phyloP scores from a whole-genome alignment of 2,329 filamentous ascomycete species.

The Hymenoscyphus occultus region DNA sequence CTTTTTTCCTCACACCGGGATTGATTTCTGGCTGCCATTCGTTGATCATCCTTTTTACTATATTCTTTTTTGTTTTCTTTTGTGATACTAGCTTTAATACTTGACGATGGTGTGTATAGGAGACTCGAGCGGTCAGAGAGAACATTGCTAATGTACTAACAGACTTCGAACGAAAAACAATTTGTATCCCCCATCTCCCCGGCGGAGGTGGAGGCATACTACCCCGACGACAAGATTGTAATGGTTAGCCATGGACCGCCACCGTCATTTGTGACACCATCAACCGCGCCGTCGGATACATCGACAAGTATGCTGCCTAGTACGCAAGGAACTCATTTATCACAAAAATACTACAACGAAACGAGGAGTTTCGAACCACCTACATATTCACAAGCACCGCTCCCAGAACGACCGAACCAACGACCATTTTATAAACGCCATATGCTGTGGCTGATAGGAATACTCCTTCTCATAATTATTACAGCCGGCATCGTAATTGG shows the following conservation, averaged over 20 bases:
- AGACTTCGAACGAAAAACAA: constrained; percentile 2
- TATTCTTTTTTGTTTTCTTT: background rate
- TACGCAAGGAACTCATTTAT: background rate
- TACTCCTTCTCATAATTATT: constrained; percentile 17
- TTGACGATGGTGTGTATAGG: background rate
- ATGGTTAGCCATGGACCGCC: constrained; percentile 12
- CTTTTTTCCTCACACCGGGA: background rate
- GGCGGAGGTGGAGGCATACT: constrained; percentile 18
- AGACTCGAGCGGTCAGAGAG: background rate
- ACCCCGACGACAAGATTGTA: constrained; percentile 23
- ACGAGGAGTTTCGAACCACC: constrained; percentile 1
- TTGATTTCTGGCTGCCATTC: constrained; percentile 4
- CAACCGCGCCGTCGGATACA: background rate
- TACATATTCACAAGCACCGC: constrained; percentile 16
- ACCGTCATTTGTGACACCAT: constrained; percentile 13
- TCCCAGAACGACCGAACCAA: constrained; percentile 14
- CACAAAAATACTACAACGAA: background rate
- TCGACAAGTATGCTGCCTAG: background rate
- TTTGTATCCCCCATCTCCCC: constrained; percentile 14
- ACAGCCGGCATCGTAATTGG: constrained; percentile 18
- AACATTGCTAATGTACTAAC: background rate
- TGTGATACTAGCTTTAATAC: constrained; percentile 4
- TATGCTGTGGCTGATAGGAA: constrained; percentile 19
- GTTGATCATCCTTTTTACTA: background rate
- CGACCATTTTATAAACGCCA: constrained; percentile 23